phyloP scores from a whole-genome alignment of 2,329 filamentous ascomycete species.

The Xylariaceae sp. region DNA sequence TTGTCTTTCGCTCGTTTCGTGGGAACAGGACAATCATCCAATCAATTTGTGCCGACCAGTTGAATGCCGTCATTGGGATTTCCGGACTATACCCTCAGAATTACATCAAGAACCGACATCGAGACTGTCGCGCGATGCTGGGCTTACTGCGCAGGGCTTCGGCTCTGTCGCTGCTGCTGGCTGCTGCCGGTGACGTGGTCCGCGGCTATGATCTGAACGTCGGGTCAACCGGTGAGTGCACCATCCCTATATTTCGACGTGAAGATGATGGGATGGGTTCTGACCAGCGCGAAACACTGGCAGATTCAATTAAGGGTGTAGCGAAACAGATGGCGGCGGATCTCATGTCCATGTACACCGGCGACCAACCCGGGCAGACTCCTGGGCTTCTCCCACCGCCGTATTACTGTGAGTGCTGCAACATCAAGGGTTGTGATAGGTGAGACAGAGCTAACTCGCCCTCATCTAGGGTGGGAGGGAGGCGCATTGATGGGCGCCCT shows the following conservation, averaged over 20 bases:
- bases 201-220: constrained; percentile 28
- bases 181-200: background rate
- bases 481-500: constrained; percentile 67
- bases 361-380: constrained; percentile 45
- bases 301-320: constrained; percentile 47
- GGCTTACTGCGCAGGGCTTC: constrained; percentile 19
- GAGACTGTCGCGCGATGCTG: constrained; percentile 19
- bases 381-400: constrained; percentile 49
- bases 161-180: constrained; percentile 14
- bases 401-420: constrained; percentile 46
- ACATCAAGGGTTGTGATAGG: background rate
- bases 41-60: background rate
- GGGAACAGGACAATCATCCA: no score
- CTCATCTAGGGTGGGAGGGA: constrained; percentile 59
- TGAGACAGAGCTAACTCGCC: background rate
- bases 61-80: background rate
- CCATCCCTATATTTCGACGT: background rate
- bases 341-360: constrained; percentile 44
- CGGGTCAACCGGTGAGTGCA: constrained; percentile 25
- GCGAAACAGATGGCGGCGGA: constrained; percentile 49
- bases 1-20: no score
- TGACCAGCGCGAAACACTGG: constrained; percentile 1
- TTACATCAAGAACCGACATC: background rate
- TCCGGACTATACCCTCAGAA: background rate
- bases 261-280: background rate